Evolutionary conservation across 2,329 filamentous ascomycete species (phyloP).

Genomic region (Alternaria viburni): DNA sequence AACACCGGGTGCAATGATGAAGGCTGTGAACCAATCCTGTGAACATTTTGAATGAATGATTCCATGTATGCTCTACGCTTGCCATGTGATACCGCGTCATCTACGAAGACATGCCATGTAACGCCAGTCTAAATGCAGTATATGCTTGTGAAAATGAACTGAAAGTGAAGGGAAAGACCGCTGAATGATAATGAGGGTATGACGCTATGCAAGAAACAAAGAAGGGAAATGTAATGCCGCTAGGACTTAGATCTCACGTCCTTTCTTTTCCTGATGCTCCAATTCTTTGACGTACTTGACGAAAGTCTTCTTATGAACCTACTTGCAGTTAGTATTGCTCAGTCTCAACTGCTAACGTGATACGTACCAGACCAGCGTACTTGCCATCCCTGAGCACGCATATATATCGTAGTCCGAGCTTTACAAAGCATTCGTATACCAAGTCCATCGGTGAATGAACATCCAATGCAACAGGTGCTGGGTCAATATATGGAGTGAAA

Average conservation of each 20-base stretch:
- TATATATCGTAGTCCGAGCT: constrained; percentile 89
- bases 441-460: constrained; percentile 90
- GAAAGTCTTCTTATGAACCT: constrained; percentile 95
- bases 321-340: not conserved
- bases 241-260: not conserved
- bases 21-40: not conserved
- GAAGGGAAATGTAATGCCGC: not conserved
- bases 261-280: constrained; percentile 59
- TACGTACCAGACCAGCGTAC: constrained; percentile 82
- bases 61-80: not conserved
- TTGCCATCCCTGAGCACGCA: constrained; percentile 85
- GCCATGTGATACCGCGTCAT: not conserved
- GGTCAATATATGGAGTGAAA: constrained; percentile 91
- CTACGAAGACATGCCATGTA: not conserved
- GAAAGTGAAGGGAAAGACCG: not conserved
- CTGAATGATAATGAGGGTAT: constrained; percentile 2
- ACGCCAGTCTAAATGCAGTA: constrained; percentile 12
- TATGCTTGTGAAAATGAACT: not conserved
- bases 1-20: not conserved
- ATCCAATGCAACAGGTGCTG: constrained; percentile 86
- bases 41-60: not conserved
- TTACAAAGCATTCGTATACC: constrained; percentile 95
- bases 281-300: constrained; percentile 91
- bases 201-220: not conserved
- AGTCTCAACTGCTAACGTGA: not conserved